Evolutionary conservation across 345 rosid species (phyloP).

Genomic region (Iberis pinnata): DNA sequence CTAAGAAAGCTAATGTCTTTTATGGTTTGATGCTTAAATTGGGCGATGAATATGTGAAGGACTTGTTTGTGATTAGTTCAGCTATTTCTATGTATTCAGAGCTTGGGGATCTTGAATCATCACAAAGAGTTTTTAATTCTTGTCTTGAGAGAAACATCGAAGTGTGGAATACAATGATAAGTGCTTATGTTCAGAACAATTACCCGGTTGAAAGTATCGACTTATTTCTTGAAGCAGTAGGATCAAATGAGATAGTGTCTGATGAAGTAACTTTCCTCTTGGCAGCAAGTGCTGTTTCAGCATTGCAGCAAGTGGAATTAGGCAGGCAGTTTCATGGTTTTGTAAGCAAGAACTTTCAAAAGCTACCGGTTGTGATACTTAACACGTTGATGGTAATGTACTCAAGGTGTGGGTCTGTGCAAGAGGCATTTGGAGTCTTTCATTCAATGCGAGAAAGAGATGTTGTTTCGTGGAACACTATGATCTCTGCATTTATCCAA

Average conservation of each 20-base stretch:
- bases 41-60: slow-evolving; percentile 54
- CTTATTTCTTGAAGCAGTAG: slow-evolving; percentile 52
- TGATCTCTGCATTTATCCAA: slow-evolving; percentile 76
- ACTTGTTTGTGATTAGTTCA: slow-evolving; percentile 67
- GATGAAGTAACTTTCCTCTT: slow-evolving; percentile 65
- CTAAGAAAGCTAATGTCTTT: slow-evolving; percentile 43
- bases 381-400: slow-evolving; percentile 73
- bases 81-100: slow-evolving; percentile 61
- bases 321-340: slow-evolving; percentile 62
- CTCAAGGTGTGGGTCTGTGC: slow-evolving; percentile 65
- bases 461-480: slow-evolving; percentile 78
- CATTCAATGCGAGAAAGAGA: slow-evolving; percentile 64
- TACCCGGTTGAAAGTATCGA: slow-evolving; percentile 41
- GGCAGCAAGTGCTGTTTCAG: slow-evolving; percentile 61
- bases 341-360: slow-evolving; percentile 46
- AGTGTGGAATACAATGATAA: slow-evolving; percentile 83
- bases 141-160: slow-evolving; percentile 57
- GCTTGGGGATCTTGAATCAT: slow-evolving; percentile 50
- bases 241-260: slow-evolving; percentile 38
- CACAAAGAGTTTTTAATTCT: slow-evolving; percentile 57
- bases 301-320: slow-evolving; percentile 49
- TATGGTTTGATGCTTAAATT: slow-evolving; percentile 59
- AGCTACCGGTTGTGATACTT: slow-evolving; percentile 39
- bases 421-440: slow-evolving; percentile 55
- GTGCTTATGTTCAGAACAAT: slow-evolving; percentile 55